Conservation (phyloP, 768 basidiomycete species). For the Russula abietina region DNA sequence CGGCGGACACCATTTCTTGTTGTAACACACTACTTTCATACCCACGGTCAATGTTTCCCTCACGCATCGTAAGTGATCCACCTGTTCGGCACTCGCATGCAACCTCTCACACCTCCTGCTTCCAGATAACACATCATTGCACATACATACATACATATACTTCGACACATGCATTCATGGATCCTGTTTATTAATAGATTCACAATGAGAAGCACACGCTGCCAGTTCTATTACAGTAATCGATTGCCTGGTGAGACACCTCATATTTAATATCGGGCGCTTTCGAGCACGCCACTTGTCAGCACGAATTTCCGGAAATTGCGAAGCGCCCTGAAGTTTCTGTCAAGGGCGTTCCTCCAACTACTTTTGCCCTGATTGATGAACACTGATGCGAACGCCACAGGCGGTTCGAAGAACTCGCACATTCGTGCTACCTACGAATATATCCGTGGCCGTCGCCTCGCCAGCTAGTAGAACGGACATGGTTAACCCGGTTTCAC, state of each 20-base stretch:
- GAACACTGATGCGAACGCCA: slow-evolving; percentile 12
- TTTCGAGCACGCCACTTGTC: neutral
- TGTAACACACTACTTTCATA: slow-evolving; percentile 9
- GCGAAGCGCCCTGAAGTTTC: slow-evolving; percentile 2
- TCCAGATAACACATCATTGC: slow-evolving; percentile 13
- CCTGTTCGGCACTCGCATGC: neutral
- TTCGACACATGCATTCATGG: slow-evolving; percentile 20
- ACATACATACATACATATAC: slow-evolving; percentile 20
- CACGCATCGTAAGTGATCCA: slow-evolving; percentile 18
- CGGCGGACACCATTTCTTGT: neutral
- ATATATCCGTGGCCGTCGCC: slow-evolving; percentile 15
- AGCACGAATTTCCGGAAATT: neutral
- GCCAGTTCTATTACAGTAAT: slow-evolving; percentile 2
- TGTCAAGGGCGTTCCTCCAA: slow-evolving; percentile 2
- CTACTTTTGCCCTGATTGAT: neutral
- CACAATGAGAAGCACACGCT: slow-evolving; percentile 13
- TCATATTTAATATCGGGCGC: slow-evolving; percentile 10
- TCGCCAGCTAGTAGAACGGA: slow-evolving; percentile 15
- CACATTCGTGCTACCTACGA: neutral
- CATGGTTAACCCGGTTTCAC: slow-evolving; percentile 14
- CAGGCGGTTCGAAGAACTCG: neutral
- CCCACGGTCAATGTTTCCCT: slow-evolving; percentile 1
- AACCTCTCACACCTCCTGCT: slow-evolving; percentile 3
- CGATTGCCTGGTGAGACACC: slow-evolving; percentile 4
- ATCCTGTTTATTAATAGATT: slow-evolving; percentile 24